Percentiles rank a stretch among this genome's conserved stretches.
phyloP scores from a whole-genome alignment of 202 grass and related monocot species.

The Saccharum hybrid region DNA sequence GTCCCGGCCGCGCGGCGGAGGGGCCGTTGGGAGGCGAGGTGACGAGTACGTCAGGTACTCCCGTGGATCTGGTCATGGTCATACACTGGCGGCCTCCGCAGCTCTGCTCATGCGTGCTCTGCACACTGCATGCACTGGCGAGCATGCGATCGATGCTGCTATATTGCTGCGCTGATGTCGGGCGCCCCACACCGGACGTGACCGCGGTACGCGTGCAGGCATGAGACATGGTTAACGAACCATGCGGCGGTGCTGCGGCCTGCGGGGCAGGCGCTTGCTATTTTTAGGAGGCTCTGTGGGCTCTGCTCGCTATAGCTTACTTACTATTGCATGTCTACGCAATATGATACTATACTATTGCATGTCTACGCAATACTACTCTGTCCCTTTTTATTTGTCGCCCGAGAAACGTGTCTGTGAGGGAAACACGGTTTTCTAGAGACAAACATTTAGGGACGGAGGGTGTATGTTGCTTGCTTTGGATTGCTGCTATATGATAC shows the following conservation, averaged over 20 bases:
- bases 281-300: neutral
- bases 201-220: neutral
- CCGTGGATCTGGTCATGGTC: slow-evolving; percentile 6
- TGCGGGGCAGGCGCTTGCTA: neutral
- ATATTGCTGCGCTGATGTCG: neutral
- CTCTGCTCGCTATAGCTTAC: too few species aligned
- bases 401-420: too few species aligned
- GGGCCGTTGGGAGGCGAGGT: neutral
- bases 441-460: too few species aligned
- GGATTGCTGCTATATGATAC: too few species aligned
- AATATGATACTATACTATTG: too few species aligned
- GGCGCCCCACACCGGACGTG: neutral
- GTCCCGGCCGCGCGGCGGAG: neutral
- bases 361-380: too few species aligned
- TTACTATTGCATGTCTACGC: too few species aligned
- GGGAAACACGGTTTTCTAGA: too few species aligned
- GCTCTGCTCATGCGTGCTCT: slow-evolving; percentile 14
- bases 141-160: neutral
- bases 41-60: neutral
- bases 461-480: too few species aligned
- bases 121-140: neutral
- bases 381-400: too few species aligned
- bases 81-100: neutral
- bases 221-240: neutral
- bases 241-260: neutral